phyloP scores from a whole-genome alignment of 2,329 filamentous ascomycete species.

The Talaromyces sp. region DNA sequence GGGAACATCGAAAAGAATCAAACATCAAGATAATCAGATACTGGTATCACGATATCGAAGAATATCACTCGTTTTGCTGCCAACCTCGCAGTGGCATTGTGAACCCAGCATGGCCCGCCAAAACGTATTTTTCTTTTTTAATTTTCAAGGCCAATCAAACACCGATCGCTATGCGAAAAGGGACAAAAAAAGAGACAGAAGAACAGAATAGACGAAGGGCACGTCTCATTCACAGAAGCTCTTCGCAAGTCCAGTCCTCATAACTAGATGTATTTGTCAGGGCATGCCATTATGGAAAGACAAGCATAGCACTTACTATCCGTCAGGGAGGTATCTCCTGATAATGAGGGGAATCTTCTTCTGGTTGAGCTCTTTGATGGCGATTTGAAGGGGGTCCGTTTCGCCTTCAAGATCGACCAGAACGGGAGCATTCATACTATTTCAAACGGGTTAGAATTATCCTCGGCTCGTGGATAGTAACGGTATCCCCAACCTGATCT shows the following conservation, averaged over 20 bases:
- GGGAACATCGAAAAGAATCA: not conserved
- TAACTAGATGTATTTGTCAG: slow-evolving; percentile 55
- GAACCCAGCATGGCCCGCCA: not conserved
- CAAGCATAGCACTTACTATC: slow-evolving; percentile 62
- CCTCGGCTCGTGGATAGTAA: not conserved
- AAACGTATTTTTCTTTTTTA: slow-evolving; percentile 1
- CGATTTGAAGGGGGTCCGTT: slow-evolving; percentile 95
- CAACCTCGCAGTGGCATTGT: not conserved
- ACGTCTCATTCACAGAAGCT: slow-evolving; percentile 58
- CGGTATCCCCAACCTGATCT: slow-evolving; percentile 72
- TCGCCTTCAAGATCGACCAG: slow-evolving; percentile 95
- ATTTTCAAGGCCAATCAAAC: slow-evolving; percentile 22
- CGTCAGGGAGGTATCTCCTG: slow-evolving; percentile 90
- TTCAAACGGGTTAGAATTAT: slow-evolving; percentile 14
- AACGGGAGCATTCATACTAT: slow-evolving; percentile 93
- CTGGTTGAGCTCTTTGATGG: slow-evolving; percentile 92
- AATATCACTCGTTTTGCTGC: not conserved
- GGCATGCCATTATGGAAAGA: slow-evolving; percentile 1
- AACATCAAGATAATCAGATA: not conserved
- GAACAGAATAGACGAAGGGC: slow-evolving; percentile 14
- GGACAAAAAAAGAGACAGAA: slow-evolving; percentile 14
- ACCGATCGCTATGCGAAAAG: slow-evolving; percentile 38
- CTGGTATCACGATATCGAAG: not conserved
- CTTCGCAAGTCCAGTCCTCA: slow-evolving; percentile 98
- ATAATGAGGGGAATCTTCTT: slow-evolving; percentile 98